Evolutionary conservation across 371 early-diverging fungal genomes (phyloP).

Genomic region (Mortierella sp.): DNA sequence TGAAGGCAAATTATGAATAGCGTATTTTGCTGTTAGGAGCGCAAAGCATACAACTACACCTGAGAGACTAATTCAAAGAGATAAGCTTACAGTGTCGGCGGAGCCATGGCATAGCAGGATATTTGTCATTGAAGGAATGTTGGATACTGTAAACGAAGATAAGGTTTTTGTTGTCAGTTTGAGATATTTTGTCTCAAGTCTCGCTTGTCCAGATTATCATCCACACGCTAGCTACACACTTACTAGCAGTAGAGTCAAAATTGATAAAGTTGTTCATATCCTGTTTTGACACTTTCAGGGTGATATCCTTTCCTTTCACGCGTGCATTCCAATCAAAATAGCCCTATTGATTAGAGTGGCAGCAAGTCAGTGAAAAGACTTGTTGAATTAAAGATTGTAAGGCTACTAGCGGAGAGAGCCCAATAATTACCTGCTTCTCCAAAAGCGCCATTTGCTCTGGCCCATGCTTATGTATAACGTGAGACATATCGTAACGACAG

Average conservation of each 20-base stretch:
- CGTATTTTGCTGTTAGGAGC: neutral
- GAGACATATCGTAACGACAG: slow-evolving; percentile 67
- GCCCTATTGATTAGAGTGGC: slow-evolving; percentile 13
- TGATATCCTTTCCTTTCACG: slow-evolving; percentile 39
- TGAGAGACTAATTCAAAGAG: neutral
- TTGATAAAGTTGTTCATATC: slow-evolving; percentile 51
- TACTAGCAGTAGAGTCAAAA: slow-evolving; percentile 48
- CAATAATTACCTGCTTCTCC: slow-evolving; percentile 37
- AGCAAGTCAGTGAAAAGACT: neutral
- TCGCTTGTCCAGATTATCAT: no score
- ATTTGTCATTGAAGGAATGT: slow-evolving; percentile 68
- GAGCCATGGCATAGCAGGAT: slow-evolving; percentile 72
- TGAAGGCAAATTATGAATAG: neutral
- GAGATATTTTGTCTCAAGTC: neutral
- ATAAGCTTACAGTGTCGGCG: slow-evolving; percentile 60
- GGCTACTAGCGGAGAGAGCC: neutral
- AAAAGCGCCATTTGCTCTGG: slow-evolving; percentile 39
- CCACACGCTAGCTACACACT: neutral
- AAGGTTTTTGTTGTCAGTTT: neutral
- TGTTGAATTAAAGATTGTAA: neutral
- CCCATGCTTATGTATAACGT: slow-evolving; percentile 43
- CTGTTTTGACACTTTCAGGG: slow-evolving; percentile 40
- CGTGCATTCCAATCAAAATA: slow-evolving; percentile 55
- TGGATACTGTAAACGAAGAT: slow-evolving; percentile 56
- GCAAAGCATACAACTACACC: neutral